Base-by-base conservation (phyloP, 2,329 filamentous ascomycete species). In the Whalleya microplaca region DNA sequence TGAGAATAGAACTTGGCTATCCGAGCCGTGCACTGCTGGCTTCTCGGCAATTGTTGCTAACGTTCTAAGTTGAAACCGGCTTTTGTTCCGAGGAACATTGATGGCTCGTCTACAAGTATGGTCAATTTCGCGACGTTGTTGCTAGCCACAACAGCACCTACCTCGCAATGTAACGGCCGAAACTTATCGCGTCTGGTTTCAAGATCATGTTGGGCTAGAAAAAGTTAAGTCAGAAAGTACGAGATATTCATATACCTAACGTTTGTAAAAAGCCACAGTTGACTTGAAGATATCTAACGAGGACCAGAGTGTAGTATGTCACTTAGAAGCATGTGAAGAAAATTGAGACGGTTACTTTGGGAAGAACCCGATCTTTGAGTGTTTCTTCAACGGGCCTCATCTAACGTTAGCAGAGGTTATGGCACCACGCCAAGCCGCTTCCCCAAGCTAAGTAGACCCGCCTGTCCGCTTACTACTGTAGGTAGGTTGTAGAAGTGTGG, bases 1-100 rank as follows among this genome's bases (percentile, higher is more conserved):
- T 8, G 50, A 54, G 41, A 61, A 59, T 10, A 48, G 40, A 51
- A 64, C 40, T 50, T 63, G 60, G 5, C 53, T 50, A 21, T 44
- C 37, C 23, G 57, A 58, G 29, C 37, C 58, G 29, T 55, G 59
- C 12, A 64, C 57, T 8, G 29, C 9, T 44, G 64, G 64, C 43
- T 49, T 63, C 20, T 51, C 45, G 21, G 51, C 12, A 43, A 55
- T 42, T 21, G 55, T 63, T 21, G 55, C 52, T 10, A 63, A 23
- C 7, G 51, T 43, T 54, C 63, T 61, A 14, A 43, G 29, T 19
- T 56, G 53, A 16, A 45, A 41, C 14, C 37, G 55, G 21, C 29
- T 21, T 46, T 50, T 55, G 52, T 18, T 51, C 16, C 41, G 32
- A 20, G 42, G 54, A 40, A 19, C 8, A 44, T 29, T 47, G 48